Evolutionary conservation across 768 basidiomycete species (phyloP), one percentile per base, ranked within the genome.

Genomic region (Phanerochaete sordida): DNA sequence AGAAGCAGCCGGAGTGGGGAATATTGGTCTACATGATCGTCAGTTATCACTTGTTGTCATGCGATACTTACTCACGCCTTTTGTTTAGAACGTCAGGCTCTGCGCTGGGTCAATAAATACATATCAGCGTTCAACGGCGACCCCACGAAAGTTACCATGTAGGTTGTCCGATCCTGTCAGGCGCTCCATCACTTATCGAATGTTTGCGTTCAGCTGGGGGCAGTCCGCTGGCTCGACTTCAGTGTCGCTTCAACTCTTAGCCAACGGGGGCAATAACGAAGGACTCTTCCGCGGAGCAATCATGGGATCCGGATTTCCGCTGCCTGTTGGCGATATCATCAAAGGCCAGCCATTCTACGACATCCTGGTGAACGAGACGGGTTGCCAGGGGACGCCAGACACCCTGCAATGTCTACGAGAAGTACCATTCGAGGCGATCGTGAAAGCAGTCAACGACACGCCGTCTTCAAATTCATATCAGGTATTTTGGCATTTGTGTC

Each of bases 21-120:
- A 85, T 62, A 68, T 83, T 13, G 84, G 84, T 9, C 69, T 86
- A 8, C 74, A 71, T 49, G 84, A 86, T 68, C 79, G 79, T 78
- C 46, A 60, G 72, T 67, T n/a, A n/a, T n/a, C n/a, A n/a, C n/a
- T n/a, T n/a, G n/a, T n/a, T n/a, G n/a, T n/a, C n/a, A n/a, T n/a
- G n/a, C n/a, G n/a, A n/a, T n/a, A n/a, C n/a, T n/a, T n/a, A n/a
- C n/a, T n/a, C n/a, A 16, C 44, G 7, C 21, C 13, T 1, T n/a
- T 43, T n/a, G n/a, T n/a, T n/a, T n/a, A 62, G 62, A 62, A 53
- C 62, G 62, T 3, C 62, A 59, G n/a, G 62, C 62, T 12, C 37
- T 62, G 16, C 50, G 52, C 6, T 62, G 62, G 62, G 43, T 62
- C 12, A 57, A 62, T 31, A 59, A 59, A 43, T 55, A 62, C 31